phyloP scores from a whole-genome alignment of 1,139 yeast genomes.

The Protomyces inouyei region DNA sequence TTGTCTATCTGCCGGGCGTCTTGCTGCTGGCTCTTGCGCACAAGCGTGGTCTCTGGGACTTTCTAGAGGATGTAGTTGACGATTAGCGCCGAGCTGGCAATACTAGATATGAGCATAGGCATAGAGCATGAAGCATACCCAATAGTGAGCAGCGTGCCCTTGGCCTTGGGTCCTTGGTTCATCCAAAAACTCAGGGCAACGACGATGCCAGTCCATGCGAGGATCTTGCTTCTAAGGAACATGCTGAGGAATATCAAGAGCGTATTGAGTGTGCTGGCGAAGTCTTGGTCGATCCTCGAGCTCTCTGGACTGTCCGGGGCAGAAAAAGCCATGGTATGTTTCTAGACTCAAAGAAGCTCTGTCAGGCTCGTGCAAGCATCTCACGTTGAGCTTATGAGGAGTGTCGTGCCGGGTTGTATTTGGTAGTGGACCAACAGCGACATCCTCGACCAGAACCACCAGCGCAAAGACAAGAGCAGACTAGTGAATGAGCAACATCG shows the following conservation, averaged over 20 bases:
- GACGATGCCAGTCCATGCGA: not conserved
- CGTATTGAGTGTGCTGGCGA: not conserved
- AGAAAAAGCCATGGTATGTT: too few species aligned
- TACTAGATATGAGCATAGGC: not conserved
- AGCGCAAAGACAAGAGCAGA: not conserved
- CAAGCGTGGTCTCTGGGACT: constrained; percentile 93
- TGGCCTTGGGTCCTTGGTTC: not conserved
- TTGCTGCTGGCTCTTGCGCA: constrained; percentile 88
- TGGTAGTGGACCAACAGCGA: too few species aligned
- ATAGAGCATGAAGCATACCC: not conserved
- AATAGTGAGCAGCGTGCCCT: not conserved
- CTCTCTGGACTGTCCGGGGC: not conserved
- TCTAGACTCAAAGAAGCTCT: too few species aligned
- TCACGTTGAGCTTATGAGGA: too few species aligned
- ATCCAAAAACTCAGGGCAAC: not conserved
- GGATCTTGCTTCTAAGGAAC: not conserved
- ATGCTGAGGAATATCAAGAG: not conserved
- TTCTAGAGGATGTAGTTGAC: constrained; percentile 42
- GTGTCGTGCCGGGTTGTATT: too few species aligned
- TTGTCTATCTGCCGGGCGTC: constrained; percentile 88
- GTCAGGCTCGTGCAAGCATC: too few species aligned
- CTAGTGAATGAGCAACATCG: constrained; percentile 12
- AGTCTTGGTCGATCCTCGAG: not conserved
- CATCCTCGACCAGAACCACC: not conserved
- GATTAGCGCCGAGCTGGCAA: not conserved